These are phyloP conservation scores for Tylopilus felleus DNA, from an alignment of 768 basidiomycete species.

Conservation along the genomic window DNA sequence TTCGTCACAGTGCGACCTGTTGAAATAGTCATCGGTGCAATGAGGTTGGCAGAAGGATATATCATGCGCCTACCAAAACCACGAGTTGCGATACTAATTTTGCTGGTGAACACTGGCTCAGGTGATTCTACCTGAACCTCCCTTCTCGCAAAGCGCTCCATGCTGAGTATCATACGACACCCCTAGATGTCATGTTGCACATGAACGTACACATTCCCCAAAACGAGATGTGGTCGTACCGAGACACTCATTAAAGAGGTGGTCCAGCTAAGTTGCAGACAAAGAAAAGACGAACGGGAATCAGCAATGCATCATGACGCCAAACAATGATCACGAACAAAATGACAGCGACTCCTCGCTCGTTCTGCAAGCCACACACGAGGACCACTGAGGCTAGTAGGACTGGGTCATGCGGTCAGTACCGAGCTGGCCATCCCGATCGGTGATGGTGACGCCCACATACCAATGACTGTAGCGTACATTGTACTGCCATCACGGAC, in stretches of 20 bases:
- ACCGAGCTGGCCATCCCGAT: background rate
- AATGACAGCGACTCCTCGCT: background rate
- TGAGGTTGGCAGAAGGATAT: too few relatives aligned
- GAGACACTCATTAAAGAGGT: slow-evolving; percentile 9
- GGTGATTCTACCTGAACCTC: background rate
- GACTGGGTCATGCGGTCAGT: slow-evolving; percentile 2
- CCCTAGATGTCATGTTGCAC: slow-evolving; percentile 11
- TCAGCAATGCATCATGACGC: slow-evolving; percentile 1
- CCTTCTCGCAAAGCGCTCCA: slow-evolving; percentile 19
- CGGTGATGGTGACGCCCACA: background rate
- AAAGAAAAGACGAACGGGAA: background rate
- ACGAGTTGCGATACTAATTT: background rate
- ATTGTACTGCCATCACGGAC: slow-evolving; percentile 15
- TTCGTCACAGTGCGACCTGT: background rate
- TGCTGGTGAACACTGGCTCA: slow-evolving; percentile 7
- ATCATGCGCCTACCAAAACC: background rate
- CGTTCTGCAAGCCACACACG: background rate
- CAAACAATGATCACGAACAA: slow-evolving; percentile 8
- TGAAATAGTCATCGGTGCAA: background rate
- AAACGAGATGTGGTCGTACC: slow-evolving; percentile 5
- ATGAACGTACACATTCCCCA: background rate
- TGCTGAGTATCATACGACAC: slow-evolving; percentile 24
- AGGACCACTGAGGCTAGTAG: background rate
- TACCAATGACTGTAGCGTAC: slow-evolving; percentile 8
- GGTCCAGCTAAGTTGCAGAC: slow-evolving; percentile 11